Base-by-base conservation (phyloP, 2,329 filamentous ascomycete species). In the Fusarium sp. region DNA sequence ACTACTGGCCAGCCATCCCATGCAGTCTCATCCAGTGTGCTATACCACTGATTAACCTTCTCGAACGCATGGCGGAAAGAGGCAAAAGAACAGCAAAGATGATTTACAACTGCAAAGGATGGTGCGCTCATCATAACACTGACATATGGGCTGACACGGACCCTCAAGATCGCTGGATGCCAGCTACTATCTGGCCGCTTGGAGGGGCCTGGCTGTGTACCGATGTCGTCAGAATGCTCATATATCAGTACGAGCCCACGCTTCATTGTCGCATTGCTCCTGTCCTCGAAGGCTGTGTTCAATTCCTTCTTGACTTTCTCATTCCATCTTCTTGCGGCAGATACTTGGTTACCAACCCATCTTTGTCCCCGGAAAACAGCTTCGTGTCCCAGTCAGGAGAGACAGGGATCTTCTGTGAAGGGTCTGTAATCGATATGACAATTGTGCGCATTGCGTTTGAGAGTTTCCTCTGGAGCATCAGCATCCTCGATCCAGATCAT, bases 1-100 rank as follows among this genome's bases (percentile, higher is more conserved):
- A 88, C 69, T 88, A 88, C 72, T 88, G 86, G 86, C 80, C 79
- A 1, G 78, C 77, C 3, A 76, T 79, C 9, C 63, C 77, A 6
- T 80, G 79, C 8, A 81, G 80, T 9, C 70, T 84, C 1, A 69
- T 83, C 2, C 84, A 86, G 46, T 83, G 80, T 6, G 81, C 85
- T 23, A 60, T 79, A 4, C 84, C 86, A 0, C 62, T 88, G 0
- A 84, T 86, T 38, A 82, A 69, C 71, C 69, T 67, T 43, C 32
- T 67, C 75, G 72, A 79, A 21, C 54, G 64, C 7, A 74, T 80
- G 71, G 71, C 71, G 1, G 60, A 73, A 32, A 69, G 65, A 13
- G 86, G 74, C 1, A 74, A 77, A 9, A 77, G 78, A 11, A 80
- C 82, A 5, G 82, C 81, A 23, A 64, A 74, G 47, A 65, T 71